Conservation (phyloP, 2,329 filamentous ascomycete genomes). For the Pseudogymnoascus verrucosus region DNA sequence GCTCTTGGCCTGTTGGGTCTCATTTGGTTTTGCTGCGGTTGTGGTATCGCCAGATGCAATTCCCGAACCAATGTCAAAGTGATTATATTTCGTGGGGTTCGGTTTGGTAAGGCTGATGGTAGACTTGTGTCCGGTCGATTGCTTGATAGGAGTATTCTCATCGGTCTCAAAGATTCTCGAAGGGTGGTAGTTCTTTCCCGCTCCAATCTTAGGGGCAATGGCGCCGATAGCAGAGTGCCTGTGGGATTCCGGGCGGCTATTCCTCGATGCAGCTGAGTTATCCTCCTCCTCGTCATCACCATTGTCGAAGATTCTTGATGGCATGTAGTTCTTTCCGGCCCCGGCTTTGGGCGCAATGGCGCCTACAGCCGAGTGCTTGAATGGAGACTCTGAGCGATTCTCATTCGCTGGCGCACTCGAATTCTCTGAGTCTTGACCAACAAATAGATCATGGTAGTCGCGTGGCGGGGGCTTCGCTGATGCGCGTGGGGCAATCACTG, state of each 20-base stretch:
- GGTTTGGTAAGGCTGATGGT: slow-evolving; percentile 45
- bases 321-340: slow-evolving; percentile 53
- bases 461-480: slow-evolving; percentile 64
- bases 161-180: slow-evolving; percentile 57
- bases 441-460: slow-evolving; percentile 63
- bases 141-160: slow-evolving; percentile 36
- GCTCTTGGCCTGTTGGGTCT: slow-evolving; percentile 29
- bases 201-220: slow-evolving; percentile 44
- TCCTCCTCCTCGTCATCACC: slow-evolving; percentile 34
- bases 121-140: slow-evolving; percentile 34
- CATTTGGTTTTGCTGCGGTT: slow-evolving; percentile 24
- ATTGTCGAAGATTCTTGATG: slow-evolving; percentile 56
- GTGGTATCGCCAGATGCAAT: slow-evolving; percentile 38
- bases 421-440: slow-evolving; percentile 32
- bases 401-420: slow-evolving; percentile 15
- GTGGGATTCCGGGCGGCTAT: slow-evolving; percentile 10
- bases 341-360: slow-evolving; percentile 44
- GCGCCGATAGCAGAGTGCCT: slow-evolving; percentile 13
- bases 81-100: slow-evolving; percentile 71
- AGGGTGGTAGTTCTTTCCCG: slow-evolving; percentile 53
- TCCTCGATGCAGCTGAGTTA: slow-evolving; percentile 1
- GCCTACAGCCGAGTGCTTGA: slow-evolving; percentile 4
- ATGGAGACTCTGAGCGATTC: slow-evolving; percentile 19
- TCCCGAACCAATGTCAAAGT: slow-evolving; percentile 74
- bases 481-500: slow-evolving; percentile 54